A percentile compares a stretch with the other conserved stretches of the same genome.
These are phyloP conservation scores for Mycosphaerella sp. DNA, from an alignment of 2,329 filamentous ascomycete genomes.

Conservation along the genomic window DNA sequence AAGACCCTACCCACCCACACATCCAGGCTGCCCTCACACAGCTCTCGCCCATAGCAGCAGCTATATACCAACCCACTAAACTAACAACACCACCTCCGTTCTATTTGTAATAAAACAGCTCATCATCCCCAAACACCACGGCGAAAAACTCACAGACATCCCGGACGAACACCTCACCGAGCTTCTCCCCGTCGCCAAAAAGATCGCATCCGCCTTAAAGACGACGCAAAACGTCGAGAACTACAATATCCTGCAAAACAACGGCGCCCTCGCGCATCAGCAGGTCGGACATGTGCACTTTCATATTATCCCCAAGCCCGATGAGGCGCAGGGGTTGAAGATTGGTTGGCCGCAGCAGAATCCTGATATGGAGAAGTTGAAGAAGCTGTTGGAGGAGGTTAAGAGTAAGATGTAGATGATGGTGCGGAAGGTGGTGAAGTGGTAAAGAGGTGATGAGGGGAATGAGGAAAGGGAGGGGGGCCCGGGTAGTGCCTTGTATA, in stretches of 20 bases:
- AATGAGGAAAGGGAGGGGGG: too few species aligned
- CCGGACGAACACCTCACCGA: conserved; percentile 82
- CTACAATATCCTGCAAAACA: conserved; percentile 97
- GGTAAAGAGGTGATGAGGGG: background rate
- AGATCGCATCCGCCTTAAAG: conserved; percentile 64
- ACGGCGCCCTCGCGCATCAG: conserved; percentile 86
- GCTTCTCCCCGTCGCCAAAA: conserved; percentile 82
- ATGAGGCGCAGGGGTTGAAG: conserved; percentile 68
- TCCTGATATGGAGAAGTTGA: conserved; percentile 75
- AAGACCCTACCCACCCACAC: conserved; percentile 1
- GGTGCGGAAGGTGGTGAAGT: background rate
- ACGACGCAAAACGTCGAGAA: conserved; percentile 55
- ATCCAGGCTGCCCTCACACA: conserved; percentile 9
- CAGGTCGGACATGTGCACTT: conserved; percentile 84
- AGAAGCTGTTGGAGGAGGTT: conserved; percentile 72
- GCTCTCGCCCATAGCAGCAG: too few species aligned
- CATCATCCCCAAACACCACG: conserved; percentile 92
- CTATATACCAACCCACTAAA: too few species aligned
- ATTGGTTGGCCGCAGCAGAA: conserved; percentile 72
- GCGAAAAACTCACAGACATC: conserved; percentile 84
- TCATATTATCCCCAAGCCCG: conserved; percentile 97
- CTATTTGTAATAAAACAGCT: conserved; percentile 52
- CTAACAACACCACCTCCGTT: too few species aligned
- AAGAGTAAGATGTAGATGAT: conserved; percentile 71
- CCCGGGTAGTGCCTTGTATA: too few species aligned